Base-by-base conservation (phyloP, 163 green algal species). In the Chlorella variabilis region DNA sequence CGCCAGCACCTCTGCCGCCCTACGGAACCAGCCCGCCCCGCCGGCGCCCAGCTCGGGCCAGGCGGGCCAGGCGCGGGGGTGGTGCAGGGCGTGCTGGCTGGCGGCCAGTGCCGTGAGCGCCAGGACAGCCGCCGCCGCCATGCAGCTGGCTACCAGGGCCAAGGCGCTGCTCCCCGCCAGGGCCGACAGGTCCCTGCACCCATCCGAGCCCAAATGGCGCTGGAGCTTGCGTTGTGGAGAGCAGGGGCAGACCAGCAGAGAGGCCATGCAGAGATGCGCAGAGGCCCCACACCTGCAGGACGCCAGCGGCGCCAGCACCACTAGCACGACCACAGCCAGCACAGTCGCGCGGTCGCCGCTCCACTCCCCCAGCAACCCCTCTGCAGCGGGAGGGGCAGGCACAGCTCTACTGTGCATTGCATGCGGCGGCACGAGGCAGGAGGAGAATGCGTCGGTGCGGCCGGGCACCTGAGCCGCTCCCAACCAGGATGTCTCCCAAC, bases 331-430 rank as follows among this genome's bases (percentile, higher is more conserved):
- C 48, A 77, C 70, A 25, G 29, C 48, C 29, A 77, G 48, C 11
- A 36, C 70, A 0, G 48, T 66, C 18, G 31, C 31, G 2, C 70
- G 70, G 48, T 77, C 70, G 31, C 70, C 33, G 20, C 31, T 48
- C 70, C 70, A 77, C 5, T 36, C 31, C 27, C 70, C 70, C 45
- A 77, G 70, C 48, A 77, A 23, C 13, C 70, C 70, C 3, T 65
- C 70, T 77, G 70, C 20, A 25, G 42, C 11, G 3, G 36, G 25
- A 1, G 38, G 5, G 3, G 8, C 27, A 67, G 27, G 59, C 45
- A 54, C 11, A 54, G 45, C 45, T 54, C 15, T 11, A 54, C 45
- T 23, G 45, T n/a, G n/a, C n/a, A n/a, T 15, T 62, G 51, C 21
- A 15, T 62, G 51, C 20, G 15, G 15, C 51, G 20, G 51, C 20